A percentile compares a stretch with the other conserved stretches of the same genome.
phyloP scores from a whole-genome alignment of 1,139 yeast species.

The Geotrichum carabidarum region DNA sequence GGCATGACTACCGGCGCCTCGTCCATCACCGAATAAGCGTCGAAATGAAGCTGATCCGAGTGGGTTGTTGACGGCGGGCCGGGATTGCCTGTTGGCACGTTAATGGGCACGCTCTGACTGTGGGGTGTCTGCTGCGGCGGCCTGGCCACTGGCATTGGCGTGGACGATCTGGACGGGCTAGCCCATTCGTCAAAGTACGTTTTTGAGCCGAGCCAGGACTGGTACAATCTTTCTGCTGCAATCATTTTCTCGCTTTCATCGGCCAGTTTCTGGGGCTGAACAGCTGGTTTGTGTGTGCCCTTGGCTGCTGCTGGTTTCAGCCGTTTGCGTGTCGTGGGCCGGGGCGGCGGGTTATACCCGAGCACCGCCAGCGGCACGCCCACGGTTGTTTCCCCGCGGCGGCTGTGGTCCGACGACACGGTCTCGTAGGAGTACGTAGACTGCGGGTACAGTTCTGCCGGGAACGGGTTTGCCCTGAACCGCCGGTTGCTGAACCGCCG shows the following conservation, averaged over 20 bases:
- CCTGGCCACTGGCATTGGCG: no score
- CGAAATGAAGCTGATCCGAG: neutral
- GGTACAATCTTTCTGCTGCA: no score
- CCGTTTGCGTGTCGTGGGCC: neutral
- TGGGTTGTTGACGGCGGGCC: no score
- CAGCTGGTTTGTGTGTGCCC: neutral
- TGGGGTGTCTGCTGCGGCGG: no score
- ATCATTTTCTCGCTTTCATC: no score
- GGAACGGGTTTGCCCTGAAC: neutral
- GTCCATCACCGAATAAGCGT: slow-evolving; percentile 8
- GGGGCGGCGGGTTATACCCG: neutral
- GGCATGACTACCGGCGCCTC: slow-evolving; percentile 4
- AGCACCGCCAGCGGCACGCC: neutral
- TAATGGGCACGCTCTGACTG: no score
- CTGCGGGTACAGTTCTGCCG: neutral
- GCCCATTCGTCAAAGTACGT: no score
- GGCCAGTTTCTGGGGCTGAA: no score
- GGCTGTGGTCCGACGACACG: neutral
- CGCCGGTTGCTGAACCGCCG: neutral
- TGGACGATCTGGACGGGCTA: no score
- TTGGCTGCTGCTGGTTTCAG: no score
- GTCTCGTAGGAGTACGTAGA: neutral
- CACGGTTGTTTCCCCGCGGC: neutral
- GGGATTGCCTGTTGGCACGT: no score
- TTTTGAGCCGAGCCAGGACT: no score